phyloP scores from a whole-genome alignment of 1,284 basidiomycete genomes.

The Xerocomus amazonicus region DNA sequence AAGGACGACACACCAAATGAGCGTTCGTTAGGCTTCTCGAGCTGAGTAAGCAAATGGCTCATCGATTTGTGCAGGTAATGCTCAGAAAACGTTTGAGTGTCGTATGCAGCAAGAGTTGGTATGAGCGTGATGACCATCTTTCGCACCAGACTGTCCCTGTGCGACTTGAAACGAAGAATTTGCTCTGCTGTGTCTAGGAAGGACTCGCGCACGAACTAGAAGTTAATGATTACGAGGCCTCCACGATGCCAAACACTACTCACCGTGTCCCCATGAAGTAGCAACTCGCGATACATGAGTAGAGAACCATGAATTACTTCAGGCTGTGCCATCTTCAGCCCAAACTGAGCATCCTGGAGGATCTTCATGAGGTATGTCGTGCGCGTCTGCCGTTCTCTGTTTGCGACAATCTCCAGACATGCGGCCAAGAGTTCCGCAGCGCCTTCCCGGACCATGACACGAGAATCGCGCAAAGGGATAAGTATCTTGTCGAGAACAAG shows the following conservation, averaged over 20 bases:
- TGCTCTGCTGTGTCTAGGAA: slow-evolving; percentile 89
- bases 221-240: background rate
- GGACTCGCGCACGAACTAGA: slow-evolving; percentile 89
- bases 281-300: slow-evolving; percentile 87
- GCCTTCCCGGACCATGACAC: slow-evolving; percentile 84
- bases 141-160: slow-evolving; percentile 82
- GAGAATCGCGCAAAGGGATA: slow-evolving; percentile 79
- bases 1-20: slow-evolving; percentile 63
- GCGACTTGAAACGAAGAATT: slow-evolving; percentile 85
- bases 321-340: slow-evolving; percentile 75
- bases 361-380: slow-evolving; percentile 74
- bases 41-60: slow-evolving; percentile 83
- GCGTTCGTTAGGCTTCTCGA: slow-evolving; percentile 88
- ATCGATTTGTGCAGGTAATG: slow-evolving; percentile 90
- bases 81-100: slow-evolving; percentile 86
- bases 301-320: slow-evolving; percentile 93
- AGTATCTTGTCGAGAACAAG: slow-evolving; percentile 91
- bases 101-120: slow-evolving; percentile 91
- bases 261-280: slow-evolving; percentile 93
- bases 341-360: slow-evolving; percentile 85
- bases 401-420: slow-evolving; percentile 82
- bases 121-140: slow-evolving; percentile 94
- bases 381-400: slow-evolving; percentile 64
- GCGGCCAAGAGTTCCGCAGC: slow-evolving; percentile 88
- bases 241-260: slow-evolving; percentile 16